Conservation (phyloP, 352 stramenopile genomes). For the Globisporangium viniferum region DNA sequence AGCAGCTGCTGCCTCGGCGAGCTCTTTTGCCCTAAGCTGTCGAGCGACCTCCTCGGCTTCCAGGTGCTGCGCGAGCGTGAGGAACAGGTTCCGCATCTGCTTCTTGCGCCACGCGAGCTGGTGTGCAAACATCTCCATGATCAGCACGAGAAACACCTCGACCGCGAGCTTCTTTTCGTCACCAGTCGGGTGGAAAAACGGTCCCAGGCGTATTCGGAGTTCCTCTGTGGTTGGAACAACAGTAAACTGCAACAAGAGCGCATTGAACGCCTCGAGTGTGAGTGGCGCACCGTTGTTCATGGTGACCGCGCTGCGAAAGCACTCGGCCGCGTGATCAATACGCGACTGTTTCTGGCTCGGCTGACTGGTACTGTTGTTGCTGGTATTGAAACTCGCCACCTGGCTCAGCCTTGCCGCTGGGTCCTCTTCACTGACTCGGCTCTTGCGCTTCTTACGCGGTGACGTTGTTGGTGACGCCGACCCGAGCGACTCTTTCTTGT, state of each 20-base stretch:
- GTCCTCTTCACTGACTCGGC: background rate
- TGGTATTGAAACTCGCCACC: background rate
- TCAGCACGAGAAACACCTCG: constrained; percentile 45
- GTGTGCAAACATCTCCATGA: constrained; percentile 41
- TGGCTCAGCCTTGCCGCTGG: background rate
- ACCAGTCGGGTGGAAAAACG: constrained; percentile 50
- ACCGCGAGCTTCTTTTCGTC: constrained; percentile 54
- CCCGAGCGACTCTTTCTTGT: constrained; percentile 4
- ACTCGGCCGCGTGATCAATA: constrained; percentile 16
- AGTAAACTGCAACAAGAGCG: constrained; percentile 39
- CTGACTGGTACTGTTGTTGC: too few species aligned
- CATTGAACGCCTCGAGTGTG: constrained; percentile 52
- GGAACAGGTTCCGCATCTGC: constrained; percentile 41
- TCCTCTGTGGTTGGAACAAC: constrained; percentile 27
- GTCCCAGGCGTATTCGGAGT: constrained; percentile 27
- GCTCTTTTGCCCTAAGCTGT: constrained; percentile 16
- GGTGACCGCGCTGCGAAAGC: constrained; percentile 23
- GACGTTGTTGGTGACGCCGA: constrained; percentile 13
- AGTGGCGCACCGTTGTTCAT: constrained; percentile 35
- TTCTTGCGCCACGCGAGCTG: constrained; percentile 48
- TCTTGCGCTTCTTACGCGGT: constrained; percentile 16
- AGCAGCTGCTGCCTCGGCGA: background rate
- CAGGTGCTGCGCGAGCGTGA: constrained; percentile 31
- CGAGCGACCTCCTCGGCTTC: constrained; percentile 19
- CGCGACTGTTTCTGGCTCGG: background rate